phyloP scores from a whole-genome alignment of 1,284 basidiomycete species.

The Ceratobasidium sp. region DNA sequence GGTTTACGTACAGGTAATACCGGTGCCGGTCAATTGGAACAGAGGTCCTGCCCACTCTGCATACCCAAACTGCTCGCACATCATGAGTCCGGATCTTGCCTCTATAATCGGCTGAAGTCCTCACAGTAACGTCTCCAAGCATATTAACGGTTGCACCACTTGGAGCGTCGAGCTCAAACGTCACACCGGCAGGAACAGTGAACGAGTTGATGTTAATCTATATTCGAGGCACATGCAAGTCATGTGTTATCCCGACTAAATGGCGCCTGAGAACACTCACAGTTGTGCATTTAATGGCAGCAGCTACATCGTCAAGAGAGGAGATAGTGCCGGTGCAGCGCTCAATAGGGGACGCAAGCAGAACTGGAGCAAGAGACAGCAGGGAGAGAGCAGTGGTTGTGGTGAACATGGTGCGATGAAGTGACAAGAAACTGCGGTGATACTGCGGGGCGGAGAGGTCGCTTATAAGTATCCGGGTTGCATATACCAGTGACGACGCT shows the following conservation, averaged over 20 bases:
- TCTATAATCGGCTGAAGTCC: no score
- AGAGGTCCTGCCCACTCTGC: slow-evolving; percentile 63
- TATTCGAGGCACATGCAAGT: not conserved
- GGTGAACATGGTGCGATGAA: slow-evolving; percentile 10
- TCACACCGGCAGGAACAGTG: slow-evolving; percentile 59
- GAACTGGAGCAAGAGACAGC: slow-evolving; percentile 5
- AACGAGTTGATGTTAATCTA: slow-evolving; percentile 48
- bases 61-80: slow-evolving; percentile 57
- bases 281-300: slow-evolving; percentile 43
- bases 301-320: slow-evolving; percentile 40
- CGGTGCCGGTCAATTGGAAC: slow-evolving; percentile 52
- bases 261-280: not conserved
- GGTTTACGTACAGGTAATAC: slow-evolving; percentile 26
- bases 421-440: not conserved
- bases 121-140: slow-evolving; percentile 61
- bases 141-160: slow-evolving; percentile 64
- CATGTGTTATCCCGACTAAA: not conserved
- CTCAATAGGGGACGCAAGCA: slow-evolving; percentile 24
- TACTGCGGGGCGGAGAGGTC: no score
- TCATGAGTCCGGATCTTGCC: not conserved
- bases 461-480: slow-evolving; percentile 4
- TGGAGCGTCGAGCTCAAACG: slow-evolving; percentile 59
- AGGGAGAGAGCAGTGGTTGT: slow-evolving; percentile 20
- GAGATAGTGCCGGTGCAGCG: slow-evolving; percentile 49
- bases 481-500: not conserved